A percentile compares a stretch with the other conserved stretches of the same genome.
Evolutionary conservation across 305 asterid genomes (phyloP).

Genomic region (Caryopteris hybrid): DNA sequence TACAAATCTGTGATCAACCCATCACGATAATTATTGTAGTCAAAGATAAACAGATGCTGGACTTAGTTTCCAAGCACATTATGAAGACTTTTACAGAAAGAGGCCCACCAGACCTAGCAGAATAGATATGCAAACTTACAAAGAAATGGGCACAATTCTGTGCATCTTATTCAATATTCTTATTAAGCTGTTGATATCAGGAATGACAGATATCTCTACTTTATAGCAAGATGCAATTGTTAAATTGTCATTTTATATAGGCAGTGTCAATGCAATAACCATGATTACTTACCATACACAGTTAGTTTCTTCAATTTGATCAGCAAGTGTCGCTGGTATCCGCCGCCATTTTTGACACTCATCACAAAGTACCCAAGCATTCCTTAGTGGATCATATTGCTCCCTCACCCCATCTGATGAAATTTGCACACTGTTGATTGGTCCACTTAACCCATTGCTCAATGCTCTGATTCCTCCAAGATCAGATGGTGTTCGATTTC

Average conservation of each 20-base stretch:
- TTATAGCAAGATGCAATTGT: not conserved
- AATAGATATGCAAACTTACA: not conserved
- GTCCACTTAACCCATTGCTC: constrained; percentile 28
- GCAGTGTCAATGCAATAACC: constrained; percentile 7
- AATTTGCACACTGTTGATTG: constrained; percentile 19
- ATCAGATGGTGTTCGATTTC: constrained; percentile 25
- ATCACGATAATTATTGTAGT: not conserved
- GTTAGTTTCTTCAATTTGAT: constrained; percentile 65
- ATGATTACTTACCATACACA: constrained; percentile 59
- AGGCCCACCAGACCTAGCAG: constrained; percentile 3
- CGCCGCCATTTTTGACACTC: constrained; percentile 91
- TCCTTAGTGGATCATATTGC: constrained; percentile 32
- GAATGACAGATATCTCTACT: not conserved
- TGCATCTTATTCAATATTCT: not conserved
- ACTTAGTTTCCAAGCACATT: not conserved
- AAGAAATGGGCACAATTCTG: not conserved
- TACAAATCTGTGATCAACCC: not conserved
- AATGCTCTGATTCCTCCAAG: constrained; percentile 33
- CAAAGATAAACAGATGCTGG: not conserved
- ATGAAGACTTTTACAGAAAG: not conserved
- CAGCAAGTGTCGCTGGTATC: constrained; percentile 70
- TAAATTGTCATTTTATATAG: not conserved
- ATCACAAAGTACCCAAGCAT: constrained; percentile 95
- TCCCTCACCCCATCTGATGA: constrained; percentile 26
- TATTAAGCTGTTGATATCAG: not conserved